Evolutionary conservation across 2,329 filamentous ascomycete species (phyloP).

Genomic region (Chrysosporium keratinophilum): DNA sequence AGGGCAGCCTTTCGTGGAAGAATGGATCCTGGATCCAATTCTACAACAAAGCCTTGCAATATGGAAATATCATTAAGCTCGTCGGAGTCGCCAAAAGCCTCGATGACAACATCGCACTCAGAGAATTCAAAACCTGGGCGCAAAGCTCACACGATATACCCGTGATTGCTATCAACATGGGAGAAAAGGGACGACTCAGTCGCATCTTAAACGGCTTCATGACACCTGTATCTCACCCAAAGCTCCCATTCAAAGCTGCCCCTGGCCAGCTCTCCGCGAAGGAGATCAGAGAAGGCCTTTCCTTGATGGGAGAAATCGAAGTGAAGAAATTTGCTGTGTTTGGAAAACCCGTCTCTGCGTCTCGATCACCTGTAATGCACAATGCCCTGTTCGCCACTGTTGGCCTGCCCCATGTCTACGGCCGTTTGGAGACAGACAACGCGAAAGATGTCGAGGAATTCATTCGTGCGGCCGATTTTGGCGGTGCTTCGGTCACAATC

Average conservation of each 20-base stretch:
- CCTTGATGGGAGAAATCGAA: conserved; percentile 67
- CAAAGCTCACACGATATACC: conserved; percentile 63
- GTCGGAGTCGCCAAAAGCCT: conserved; percentile 67
- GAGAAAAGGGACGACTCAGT: conserved; percentile 72
- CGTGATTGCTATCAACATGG: conserved; percentile 95
- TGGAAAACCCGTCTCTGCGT: conserved; percentile 71
- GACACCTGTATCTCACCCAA: conserved; percentile 85
- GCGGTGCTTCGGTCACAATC: conserved; percentile 90
- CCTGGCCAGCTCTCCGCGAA: conserved; percentile 84
- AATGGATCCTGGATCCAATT: conserved; percentile 85
- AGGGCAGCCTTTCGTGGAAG: conserved; percentile 69
- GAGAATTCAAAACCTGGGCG: conserved; percentile 70
- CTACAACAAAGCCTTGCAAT: conserved; percentile 83
- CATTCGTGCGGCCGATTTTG: conserved; percentile 65
- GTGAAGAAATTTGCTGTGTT: conserved; percentile 75
- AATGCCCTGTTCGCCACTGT: conserved; percentile 67
- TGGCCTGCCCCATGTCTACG: conserved; percentile 79
- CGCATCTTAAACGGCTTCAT: conserved; percentile 85
- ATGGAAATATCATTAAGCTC: conserved; percentile 89
- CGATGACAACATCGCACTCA: conserved; percentile 78
- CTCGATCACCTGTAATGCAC: conserved; percentile 79
- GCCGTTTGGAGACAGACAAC: conserved; percentile 60
- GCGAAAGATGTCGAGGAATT: conserved; percentile 51
- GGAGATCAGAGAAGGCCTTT: conserved; percentile 71
- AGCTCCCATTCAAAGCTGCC: conserved; percentile 82